These are phyloP conservation scores for Paulownia fortunei DNA, from an alignment of 257 asterid species.

Conservation along the genomic window DNA sequence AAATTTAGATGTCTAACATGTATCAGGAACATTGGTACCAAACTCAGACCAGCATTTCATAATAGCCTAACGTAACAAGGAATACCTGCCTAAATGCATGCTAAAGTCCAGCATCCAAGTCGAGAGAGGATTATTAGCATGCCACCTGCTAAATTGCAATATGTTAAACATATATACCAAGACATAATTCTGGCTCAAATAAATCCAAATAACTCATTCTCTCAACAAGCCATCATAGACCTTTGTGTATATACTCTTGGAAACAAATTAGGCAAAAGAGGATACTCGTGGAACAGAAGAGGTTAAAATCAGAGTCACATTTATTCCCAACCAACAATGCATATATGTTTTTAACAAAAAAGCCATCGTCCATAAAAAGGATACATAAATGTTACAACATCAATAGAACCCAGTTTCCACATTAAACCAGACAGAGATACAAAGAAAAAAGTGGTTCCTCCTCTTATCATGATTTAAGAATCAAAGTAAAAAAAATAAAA, in stretches of 20 bases:
- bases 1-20: no score
- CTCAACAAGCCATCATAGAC: neutral
- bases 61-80: no score
- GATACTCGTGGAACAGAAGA: neutral
- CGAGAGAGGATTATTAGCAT: no score
- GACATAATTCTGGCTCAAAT: neutral
- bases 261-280: neutral
- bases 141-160: neutral
- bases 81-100: no score
- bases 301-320: neutral
- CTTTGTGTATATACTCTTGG: neutral
- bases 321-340: neutral
- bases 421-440: neutral
- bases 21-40: no score
- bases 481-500: neutral
- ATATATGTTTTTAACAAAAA: neutral
- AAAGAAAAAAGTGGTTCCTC: constrained; percentile 9
- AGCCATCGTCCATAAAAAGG: neutral
- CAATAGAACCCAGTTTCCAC: neutral
- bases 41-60: no score
- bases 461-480: constrained; percentile 15
- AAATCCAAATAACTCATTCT: neutral
- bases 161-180: neutral
- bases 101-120: no score
- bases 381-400: constrained; percentile 5